These are phyloP conservation scores for Penicillium arizonense DNA, from an alignment of 495 filamentous ascomycete genomes.

Conservation along the genomic window DNA sequence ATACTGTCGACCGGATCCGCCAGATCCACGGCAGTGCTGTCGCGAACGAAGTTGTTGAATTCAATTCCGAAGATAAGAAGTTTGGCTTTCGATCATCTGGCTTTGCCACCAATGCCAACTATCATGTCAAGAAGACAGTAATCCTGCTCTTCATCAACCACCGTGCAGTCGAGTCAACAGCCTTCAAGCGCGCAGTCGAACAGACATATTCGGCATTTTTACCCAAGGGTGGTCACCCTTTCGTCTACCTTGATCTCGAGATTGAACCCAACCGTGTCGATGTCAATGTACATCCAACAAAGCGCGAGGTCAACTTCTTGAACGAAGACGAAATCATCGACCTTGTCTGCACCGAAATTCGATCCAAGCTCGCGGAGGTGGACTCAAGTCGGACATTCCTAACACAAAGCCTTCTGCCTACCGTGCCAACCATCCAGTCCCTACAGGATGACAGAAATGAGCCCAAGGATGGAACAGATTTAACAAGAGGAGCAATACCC, in stretches of 20 bases:
- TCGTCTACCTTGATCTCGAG: constrained; percentile 88
- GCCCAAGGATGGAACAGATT: constrained; percentile 14
- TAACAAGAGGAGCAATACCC: constrained; percentile 14
- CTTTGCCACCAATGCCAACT: constrained; percentile 90
- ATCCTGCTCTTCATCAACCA: constrained; percentile 97
- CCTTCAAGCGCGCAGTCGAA: constrained; percentile 86
- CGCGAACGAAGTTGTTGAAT: constrained; percentile 85
- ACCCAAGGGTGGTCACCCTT: constrained; percentile 93
- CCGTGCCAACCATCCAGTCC: constrained; percentile 40
- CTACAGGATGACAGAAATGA: constrained; percentile 15
- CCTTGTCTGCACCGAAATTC: constrained; percentile 77
- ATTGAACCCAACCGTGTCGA: constrained; percentile 93
- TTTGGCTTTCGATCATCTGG: constrained; percentile 83
- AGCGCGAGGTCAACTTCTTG: constrained; percentile 96
- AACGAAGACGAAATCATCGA: constrained; percentile 98
- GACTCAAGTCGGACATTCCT: constrained; percentile 94
- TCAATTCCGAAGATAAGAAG: constrained; percentile 67
- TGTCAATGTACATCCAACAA: constrained; percentile 97
- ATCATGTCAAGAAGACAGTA: constrained; percentile 86
- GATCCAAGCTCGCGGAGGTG: constrained; percentile 76
- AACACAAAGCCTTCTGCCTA: constrained; percentile 86
- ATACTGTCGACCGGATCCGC: constrained; percentile 76
- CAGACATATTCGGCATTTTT: constrained; percentile 88
- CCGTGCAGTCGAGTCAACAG: constrained; percentile 89
- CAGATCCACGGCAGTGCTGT: constrained; percentile 85